phyloP scores from a whole-genome alignment of 192 early-diverging fungal genomes.

The Chytriomyces sp. region DNA sequence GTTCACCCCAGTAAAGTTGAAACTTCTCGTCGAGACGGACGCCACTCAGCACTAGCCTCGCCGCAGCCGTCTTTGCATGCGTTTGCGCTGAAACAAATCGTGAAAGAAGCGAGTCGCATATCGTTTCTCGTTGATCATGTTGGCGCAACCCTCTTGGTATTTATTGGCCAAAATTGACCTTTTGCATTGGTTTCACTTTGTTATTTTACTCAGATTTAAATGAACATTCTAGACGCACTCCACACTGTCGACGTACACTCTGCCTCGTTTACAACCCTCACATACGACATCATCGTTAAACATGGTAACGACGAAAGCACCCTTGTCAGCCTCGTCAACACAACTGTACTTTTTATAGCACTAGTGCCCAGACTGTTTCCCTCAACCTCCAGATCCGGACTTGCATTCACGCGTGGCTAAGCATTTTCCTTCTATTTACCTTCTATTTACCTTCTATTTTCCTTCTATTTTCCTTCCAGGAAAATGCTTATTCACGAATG shows the following conservation, averaged over 20 bases:
- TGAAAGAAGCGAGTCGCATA: too few relatives aligned
- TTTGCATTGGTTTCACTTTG: background rate
- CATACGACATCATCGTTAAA: slow-evolving; percentile 44
- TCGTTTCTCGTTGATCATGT: too few relatives aligned
- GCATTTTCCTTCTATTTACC: background rate
- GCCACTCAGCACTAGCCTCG: too few relatives aligned
- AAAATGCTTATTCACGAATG: too few relatives aligned
- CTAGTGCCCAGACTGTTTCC: slow-evolving; percentile 72
- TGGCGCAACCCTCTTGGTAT: slow-evolving; percentile 82
- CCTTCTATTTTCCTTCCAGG: too few relatives aligned
- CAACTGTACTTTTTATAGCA: slow-evolving; percentile 77
- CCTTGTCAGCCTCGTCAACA: slow-evolving; percentile 77
- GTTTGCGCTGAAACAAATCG: too few relatives aligned
- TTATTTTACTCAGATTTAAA: background rate
- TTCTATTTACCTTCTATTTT: too few relatives aligned
- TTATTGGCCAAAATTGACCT: background rate
- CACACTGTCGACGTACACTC: background rate
- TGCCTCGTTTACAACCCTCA: background rate
- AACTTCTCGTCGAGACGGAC: too few relatives aligned
- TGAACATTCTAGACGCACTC: background rate
- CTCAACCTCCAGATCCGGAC: slow-evolving; percentile 8
- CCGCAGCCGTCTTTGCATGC: too few relatives aligned
- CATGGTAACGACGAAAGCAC: slow-evolving; percentile 98
- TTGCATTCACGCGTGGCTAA: background rate
- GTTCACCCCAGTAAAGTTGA: too few relatives aligned